Conservation (phyloP, 805 yeast species). For the Ogataea pilisensis region DNA sequence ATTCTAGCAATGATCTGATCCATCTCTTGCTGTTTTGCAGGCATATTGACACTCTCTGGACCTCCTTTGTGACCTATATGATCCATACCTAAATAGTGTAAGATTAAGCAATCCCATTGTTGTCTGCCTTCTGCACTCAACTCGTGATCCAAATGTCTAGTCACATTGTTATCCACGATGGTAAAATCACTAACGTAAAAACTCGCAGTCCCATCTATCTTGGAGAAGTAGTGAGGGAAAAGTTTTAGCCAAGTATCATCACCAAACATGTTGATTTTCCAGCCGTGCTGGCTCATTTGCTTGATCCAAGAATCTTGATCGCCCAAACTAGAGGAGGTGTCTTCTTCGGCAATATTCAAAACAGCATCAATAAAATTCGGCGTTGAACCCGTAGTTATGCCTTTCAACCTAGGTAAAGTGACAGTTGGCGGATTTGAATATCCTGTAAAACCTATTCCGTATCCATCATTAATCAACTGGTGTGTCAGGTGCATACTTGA, state of each 20-base stretch:
- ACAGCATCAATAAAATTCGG: conserved; percentile 95
- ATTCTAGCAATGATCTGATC: conserved; percentile 58
- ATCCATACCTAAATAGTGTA: conserved; percentile 91
- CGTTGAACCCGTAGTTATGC: conserved; percentile 90
- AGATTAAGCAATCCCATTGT: conserved; percentile 79
- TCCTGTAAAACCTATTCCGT: conserved; percentile 86
- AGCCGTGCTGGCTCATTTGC: conserved; percentile 47
- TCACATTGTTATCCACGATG: conserved; percentile 86
- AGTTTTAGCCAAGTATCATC: conserved; percentile 97
- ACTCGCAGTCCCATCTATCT: conserved; percentile 83
- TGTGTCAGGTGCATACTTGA: conserved; percentile 73
- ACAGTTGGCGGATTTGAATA: conserved; percentile 95
- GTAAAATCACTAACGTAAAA: conserved; percentile 94
- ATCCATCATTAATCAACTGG: conserved; percentile 53
- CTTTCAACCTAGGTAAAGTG: conserved; percentile 89
- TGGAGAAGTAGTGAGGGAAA: conserved; percentile 66
- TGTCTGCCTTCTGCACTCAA: conserved; percentile 34
- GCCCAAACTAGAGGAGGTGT: conserved; percentile 59
- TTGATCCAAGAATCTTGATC: conserved; percentile 84
- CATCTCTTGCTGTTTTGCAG: conserved; percentile 80
- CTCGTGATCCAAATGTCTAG: conserved; percentile 72
- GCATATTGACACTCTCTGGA: conserved; percentile 76
- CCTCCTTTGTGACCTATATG: conserved; percentile 99
- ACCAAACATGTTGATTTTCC: conserved; percentile 78
- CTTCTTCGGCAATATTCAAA: conserved; percentile 88